phyloP scores from a whole-genome alignment of 805 yeast species.

The Kuraishia cidri region DNA sequence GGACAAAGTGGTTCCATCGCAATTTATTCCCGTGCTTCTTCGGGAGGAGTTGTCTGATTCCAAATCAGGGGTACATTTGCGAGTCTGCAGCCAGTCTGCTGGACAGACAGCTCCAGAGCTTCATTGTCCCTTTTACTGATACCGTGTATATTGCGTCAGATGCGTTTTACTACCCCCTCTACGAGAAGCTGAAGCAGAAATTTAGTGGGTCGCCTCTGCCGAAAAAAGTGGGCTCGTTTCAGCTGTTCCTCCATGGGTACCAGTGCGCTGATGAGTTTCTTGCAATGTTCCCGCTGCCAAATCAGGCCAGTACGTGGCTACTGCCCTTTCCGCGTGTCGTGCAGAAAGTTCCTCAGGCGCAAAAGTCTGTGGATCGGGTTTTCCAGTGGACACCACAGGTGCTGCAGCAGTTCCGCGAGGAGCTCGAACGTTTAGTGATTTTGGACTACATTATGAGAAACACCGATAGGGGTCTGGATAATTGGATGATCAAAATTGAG shows the following conservation, averaged over 20 bases:
- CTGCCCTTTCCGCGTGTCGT: no score
- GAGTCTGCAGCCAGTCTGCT: conserved; percentile 66
- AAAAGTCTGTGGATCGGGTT: conserved; percentile 4
- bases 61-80: conserved; percentile 63
- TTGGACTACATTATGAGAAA: conserved; percentile 67
- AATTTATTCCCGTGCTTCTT: conserved; percentile 72
- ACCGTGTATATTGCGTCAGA: conserved; percentile 39
- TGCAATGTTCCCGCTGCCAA: conserved; percentile 41
- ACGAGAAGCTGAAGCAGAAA: conserved; percentile 24
- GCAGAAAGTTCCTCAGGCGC: not conserved
- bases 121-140: conserved; percentile 61
- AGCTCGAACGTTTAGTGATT: conserved; percentile 61
- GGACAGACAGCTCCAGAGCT: conserved; percentile 49
- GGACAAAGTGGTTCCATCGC: conserved; percentile 75
- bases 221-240: conserved; percentile 58
- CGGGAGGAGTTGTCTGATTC: conserved; percentile 65
- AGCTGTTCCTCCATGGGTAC: conserved; percentile 50
- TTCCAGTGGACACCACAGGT: conserved; percentile 47
- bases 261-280: conserved; percentile 55
- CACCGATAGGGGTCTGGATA: conserved; percentile 67
- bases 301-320: conserved; percentile 7
- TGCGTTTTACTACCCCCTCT: conserved; percentile 42
- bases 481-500: conserved; percentile 66
- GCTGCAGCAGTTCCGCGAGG: conserved; percentile 43
- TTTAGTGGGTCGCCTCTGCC: conserved; percentile 19